Percentiles rank a stretch among this genome's conserved stretches.
phyloP scores from a whole-genome alignment of 1,284 basidiomycete species.

The Trichosporon ovoides region DNA sequence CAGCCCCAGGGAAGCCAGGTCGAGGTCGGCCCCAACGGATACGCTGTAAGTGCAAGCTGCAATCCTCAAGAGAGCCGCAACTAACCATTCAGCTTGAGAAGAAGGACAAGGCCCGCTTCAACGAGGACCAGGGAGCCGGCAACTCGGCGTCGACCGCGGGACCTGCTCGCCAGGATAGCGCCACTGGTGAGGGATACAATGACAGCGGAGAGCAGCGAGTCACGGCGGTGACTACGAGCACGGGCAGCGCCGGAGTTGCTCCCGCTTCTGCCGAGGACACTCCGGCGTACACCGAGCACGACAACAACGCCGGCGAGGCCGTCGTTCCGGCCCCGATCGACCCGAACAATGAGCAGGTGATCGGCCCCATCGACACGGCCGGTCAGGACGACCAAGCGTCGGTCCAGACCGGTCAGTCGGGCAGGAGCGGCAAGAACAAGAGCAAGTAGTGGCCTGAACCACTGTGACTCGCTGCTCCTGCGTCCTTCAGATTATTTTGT shows the following conservation, averaged over 20 bases:
- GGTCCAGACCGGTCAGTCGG: conserved; percentile 3
- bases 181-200: conserved; percentile 4
- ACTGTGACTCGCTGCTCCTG: conserved; percentile 1
- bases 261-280: background rate
- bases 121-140: conserved; percentile 6
- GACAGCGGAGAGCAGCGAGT: conserved; percentile 3
- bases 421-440: conserved; percentile 3
- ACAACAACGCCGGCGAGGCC: background rate
- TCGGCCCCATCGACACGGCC: conserved; percentile 2
- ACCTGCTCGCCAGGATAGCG: conserved; percentile 3
- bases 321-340: background rate
- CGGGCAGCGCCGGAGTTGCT: background rate
- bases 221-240: background rate
- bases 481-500: conserved; percentile 4
- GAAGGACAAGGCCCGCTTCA: conserved; percentile 35
- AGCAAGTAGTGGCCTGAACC: background rate
- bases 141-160: conserved; percentile 16
- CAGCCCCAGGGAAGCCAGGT: conserved; percentile 46
- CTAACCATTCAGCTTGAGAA: conserved; percentile 39
- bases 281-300: conserved; percentile 6
- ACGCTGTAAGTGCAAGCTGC: conserved; percentile 57
- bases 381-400: conserved; percentile 1
- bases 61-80: background rate
- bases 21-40: conserved; percentile 63
- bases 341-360: conserved; percentile 56